Evolutionary conservation across 306 rosid genomes (phyloP).

Genomic region (Sechiopsis laciniata): DNA sequence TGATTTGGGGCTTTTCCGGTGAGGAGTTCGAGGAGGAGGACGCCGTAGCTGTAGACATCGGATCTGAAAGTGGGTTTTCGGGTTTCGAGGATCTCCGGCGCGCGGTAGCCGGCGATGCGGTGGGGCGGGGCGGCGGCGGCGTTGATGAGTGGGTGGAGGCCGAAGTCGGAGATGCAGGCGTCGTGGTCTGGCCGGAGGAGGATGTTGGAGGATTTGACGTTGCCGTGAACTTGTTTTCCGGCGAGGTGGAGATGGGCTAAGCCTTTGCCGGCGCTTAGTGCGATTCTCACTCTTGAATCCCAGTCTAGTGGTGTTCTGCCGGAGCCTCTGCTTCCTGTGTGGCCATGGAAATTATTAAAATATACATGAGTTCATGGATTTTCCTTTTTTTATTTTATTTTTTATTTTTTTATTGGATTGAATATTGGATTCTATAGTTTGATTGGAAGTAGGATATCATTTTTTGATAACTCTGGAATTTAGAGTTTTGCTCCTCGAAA

Average conservation of each 20-base stretch:
- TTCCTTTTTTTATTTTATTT: too few relatives aligned
- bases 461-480: too few relatives aligned
- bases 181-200: conserved; percentile 66
- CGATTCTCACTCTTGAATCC: conserved; percentile 76
- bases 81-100: conserved; percentile 73
- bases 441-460: too few relatives aligned
- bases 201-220: conserved; percentile 80
- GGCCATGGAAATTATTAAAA: too few relatives aligned
- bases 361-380: too few relatives aligned
- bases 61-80: conserved; percentile 78
- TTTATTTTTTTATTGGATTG: too few relatives aligned
- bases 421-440: too few relatives aligned
- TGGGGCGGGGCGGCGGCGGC: conserved; percentile 51
- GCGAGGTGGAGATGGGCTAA: conserved; percentile 67
- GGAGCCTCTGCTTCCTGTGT: conserved; percentile 82
- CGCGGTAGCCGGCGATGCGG: conserved; percentile 83
- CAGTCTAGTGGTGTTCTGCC: conserved; percentile 90
- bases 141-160: conserved; percentile 59
- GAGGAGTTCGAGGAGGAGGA: conserved; percentile 68
- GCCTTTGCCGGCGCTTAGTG: conserved; percentile 62
- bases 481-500: too few relatives aligned
- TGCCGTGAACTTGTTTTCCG: conserved; percentile 82
- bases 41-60: conserved; percentile 91
- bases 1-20: conserved; percentile 96
- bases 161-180: conserved; percentile 65